Evolutionary conservation across 495 filamentous ascomycete genomes (phyloP).

Genomic region (Recurvomyces mirabilis): DNA sequence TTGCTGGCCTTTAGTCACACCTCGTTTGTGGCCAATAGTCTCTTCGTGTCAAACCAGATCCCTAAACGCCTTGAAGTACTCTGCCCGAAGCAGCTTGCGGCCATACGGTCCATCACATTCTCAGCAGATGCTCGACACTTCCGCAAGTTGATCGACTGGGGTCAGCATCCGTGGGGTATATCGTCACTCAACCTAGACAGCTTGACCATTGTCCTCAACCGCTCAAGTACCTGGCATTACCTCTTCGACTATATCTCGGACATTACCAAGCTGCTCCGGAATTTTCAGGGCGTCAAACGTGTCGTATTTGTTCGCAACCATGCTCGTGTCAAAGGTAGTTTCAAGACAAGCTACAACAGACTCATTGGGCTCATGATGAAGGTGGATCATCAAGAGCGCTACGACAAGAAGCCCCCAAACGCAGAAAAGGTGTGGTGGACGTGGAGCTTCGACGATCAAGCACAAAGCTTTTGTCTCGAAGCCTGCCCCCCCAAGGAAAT

Average conservation of each 20-base stretch:
- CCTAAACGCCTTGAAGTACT: conserved; percentile 12
- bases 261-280: conserved; percentile 23
- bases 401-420: conserved; percentile 13
- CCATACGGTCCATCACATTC: conserved; percentile 22
- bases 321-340: conserved; percentile 25
- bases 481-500: conserved; percentile 19
- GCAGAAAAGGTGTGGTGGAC: conserved; percentile 26
- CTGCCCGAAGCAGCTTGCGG: conserved; percentile 14
- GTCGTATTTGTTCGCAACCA: conserved; percentile 26
- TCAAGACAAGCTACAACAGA: conserved; percentile 27
- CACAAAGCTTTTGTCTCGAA: conserved; percentile 19
- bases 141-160: conserved; percentile 22
- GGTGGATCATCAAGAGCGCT: conserved; percentile 25
- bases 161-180: conserved; percentile 21
- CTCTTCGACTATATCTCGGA: conserved; percentile 22
- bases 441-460: conserved; percentile 24
- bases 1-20: conserved; percentile 20
- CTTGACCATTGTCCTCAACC: conserved; percentile 24
- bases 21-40: conserved; percentile 20
- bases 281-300: conserved; percentile 17
- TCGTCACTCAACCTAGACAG: conserved; percentile 17
- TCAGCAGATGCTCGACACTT: conserved; percentile 23
- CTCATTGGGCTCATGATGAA: conserved; percentile 27
- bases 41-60: conserved; percentile 15
- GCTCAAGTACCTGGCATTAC: conserved; percentile 24